Evolutionary conservation across 495 filamentous ascomycete species (phyloP), one percentile per base, ranked within the genome.

Genomic region (Haplographium delicatum): DNA sequence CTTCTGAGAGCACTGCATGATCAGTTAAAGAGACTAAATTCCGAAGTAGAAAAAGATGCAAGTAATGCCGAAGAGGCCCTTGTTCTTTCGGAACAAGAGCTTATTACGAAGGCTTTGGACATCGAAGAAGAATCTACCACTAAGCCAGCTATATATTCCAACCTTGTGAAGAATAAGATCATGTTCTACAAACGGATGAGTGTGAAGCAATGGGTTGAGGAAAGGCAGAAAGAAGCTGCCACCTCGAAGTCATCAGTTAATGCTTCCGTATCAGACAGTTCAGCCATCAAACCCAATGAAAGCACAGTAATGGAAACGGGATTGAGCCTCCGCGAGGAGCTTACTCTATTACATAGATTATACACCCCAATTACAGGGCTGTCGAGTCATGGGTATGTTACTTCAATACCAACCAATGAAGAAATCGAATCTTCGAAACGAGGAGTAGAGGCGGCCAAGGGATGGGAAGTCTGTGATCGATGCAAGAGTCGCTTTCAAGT

Each of bases 401-500:
- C 81, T 4, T 68, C 67, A 22, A 63, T 75, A 5, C 86, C 88
- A 1, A 80, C 76, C 0, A 63, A 74, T 1, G 72, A 68, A 24
- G 83, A 88, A 34, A 68, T 90, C 3, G 68, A 74, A 25, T 60
- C 73, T 24, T 86, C 90, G 6, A 73, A 68, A 24, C 74, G 74
- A 43, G 89, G 83, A 0, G 71, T 88, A 2, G 67, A 79, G 33
- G 73, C 80, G 5, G 76, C 83, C 9, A 73, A 80, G 31, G 86
- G 86, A 34, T 95, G 81, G 73, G 94, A 97, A 67, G 67, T 75
- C 13, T 99, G 93, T 60, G 91, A 96, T 60, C 84, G 93, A 11
- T 99, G 93, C 65, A 73, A 68, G 19, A 79, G 76, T 18, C 81
- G 91, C 23, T 97, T 99, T 60, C 89, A 96, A 64, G 88, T 95